These are phyloP conservation scores for Candida koratica DNA, from an alignment of 805 yeast species.

Conservation along the genomic window DNA sequence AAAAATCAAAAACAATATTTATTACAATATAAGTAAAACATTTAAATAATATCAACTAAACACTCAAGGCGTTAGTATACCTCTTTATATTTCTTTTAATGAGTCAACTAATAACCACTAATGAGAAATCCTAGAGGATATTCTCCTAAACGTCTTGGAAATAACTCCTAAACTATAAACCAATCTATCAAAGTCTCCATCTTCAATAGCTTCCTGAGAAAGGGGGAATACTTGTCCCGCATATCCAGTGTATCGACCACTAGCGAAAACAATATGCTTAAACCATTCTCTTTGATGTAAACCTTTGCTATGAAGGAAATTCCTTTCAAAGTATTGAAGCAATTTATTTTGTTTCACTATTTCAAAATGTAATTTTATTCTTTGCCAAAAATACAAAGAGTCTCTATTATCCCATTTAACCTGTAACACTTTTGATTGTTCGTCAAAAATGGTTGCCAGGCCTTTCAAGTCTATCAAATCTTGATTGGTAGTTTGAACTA, in stretches of 20 bases:
- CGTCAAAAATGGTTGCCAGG: slow-evolving; percentile 27
- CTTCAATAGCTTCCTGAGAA: slow-evolving; percentile 50
- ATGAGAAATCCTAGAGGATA: slow-evolving; percentile 11
- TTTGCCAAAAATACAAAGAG: slow-evolving; percentile 34
- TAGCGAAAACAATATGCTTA: slow-evolving; percentile 61
- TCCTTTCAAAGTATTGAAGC: slow-evolving; percentile 47
- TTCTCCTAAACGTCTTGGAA: slow-evolving; percentile 32
- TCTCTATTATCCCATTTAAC: slow-evolving; percentile 27
- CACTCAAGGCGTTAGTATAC: no score
- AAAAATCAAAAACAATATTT: background rate
- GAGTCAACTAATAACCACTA: background rate
- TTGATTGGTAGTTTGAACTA: slow-evolving; percentile 19
- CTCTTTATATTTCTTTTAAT: background rate
- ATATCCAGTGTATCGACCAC: slow-evolving; percentile 49
- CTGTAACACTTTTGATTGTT: slow-evolving; percentile 24
- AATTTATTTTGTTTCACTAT: slow-evolving; percentile 34
- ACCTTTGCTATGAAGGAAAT: slow-evolving; percentile 48
- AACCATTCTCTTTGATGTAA: slow-evolving; percentile 53
- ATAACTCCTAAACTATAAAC: slow-evolving; percentile 44
- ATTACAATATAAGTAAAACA: background rate
- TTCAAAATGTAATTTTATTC: slow-evolving; percentile 27
- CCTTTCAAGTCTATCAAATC: slow-evolving; percentile 22
- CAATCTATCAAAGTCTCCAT: slow-evolving; percentile 41
- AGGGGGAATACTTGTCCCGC: slow-evolving; percentile 57
- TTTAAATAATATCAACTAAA: no score